Conservation (phyloP, 495 filamentous ascomycete genomes). For the Daldinia loculata region DNA sequence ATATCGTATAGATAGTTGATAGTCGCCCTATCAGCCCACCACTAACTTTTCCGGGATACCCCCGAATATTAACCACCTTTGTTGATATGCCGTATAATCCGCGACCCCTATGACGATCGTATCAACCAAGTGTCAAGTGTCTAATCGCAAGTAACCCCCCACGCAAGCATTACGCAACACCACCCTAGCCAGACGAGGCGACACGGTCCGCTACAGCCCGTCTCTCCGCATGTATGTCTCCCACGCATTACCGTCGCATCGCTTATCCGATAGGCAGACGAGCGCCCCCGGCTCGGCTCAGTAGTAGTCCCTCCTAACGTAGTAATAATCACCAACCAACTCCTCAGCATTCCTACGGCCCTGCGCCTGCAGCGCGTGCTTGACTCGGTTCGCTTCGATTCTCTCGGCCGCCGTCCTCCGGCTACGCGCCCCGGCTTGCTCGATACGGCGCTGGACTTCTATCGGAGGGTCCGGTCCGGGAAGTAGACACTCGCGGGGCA, state of each 20-base stretch:
- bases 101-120: slow-evolving; percentile 12
- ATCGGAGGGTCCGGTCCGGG: not conserved
- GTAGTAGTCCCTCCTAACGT: slow-evolving; percentile 22
- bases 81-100: slow-evolving; percentile 7
- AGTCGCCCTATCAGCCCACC: slow-evolving; percentile 1
- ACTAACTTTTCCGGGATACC: not conserved
- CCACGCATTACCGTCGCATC: slow-evolving; percentile 9
- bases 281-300: not conserved
- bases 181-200: slow-evolving; percentile 14
- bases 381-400: not conserved
- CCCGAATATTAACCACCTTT: slow-evolving; percentile 4
- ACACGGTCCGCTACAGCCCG: slow-evolving; percentile 13
- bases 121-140: slow-evolving; percentile 9
- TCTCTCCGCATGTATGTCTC: slow-evolving; percentile 1
- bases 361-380: not conserved
- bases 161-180: slow-evolving; percentile 32
- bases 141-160: slow-evolving; percentile 17
- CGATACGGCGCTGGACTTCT: not conserved
- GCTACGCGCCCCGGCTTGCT: not conserved
- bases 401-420: not conserved
- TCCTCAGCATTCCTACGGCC: slow-evolving; percentile 14
- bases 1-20: not conserved
- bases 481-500: not conserved
- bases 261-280: slow-evolving; percentile 11
- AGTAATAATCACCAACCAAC: slow-evolving; percentile 17